Base-by-base conservation (phyloP, 257 asterid genomes). In the Scutellaria barbata region DNA sequence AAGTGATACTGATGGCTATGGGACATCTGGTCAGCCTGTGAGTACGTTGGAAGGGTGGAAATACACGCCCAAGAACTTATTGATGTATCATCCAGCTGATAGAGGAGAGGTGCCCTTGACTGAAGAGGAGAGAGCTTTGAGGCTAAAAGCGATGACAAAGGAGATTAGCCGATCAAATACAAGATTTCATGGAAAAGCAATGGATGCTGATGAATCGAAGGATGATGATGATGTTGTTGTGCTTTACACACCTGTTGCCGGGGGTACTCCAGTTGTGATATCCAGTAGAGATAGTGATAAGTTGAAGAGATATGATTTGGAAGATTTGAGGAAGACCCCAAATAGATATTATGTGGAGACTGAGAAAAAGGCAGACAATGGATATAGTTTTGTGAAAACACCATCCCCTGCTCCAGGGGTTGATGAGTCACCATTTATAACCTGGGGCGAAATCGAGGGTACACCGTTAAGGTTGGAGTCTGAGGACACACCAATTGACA, bases 401-500 rank as follows among this genome's bases (percentile, higher is more conserved):
- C 99, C 99, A 0, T 94, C 98, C n/a, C 98, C 98, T 46, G 96
- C 89, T 6, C 98, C 99, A 0, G 98, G 98, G 76, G 82, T 73
- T 40, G 96, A 94, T 40, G 98, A 82, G 73, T 94, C 99, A 0
- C 99, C 98, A 0, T 85, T 94, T 65, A 86, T 91, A 54, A 94
- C 99, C 0, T 94, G 99, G 99, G 98, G 99, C 55, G 99, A 94
- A 70, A 94, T 94, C 68, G 99, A 94, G 72, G 99, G 98, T 50
- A 94, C 96, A 0, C 99, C 99, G 0, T 35, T 94, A 75, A 85
- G 99, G 79, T 79, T 94, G 87, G 99, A 94, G 75, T 60, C 87
- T 11, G 99, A 94, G 85, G 99, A 91, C 48, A 91, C 96, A 0
- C 99, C 99, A 0, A 75, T 91, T 52, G 98, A 89, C 76, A 94